phyloP scores from a whole-genome alignment of 495 filamentous ascomycete genomes.

The Aspergillus egyptiacus region DNA sequence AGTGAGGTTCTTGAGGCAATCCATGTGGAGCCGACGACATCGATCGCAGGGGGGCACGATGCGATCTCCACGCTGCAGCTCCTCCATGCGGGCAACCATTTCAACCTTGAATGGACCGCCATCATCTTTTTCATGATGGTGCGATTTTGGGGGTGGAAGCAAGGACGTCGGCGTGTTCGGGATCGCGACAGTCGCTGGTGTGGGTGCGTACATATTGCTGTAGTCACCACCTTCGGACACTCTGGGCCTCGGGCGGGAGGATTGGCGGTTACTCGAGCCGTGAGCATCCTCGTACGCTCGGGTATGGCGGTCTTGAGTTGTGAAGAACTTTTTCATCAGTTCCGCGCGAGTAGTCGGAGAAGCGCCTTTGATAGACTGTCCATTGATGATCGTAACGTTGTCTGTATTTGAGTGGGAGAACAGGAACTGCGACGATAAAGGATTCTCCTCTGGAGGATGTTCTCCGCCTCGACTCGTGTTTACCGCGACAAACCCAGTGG shows the following conservation, averaged over 20 bases:
- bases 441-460: constrained; percentile 25
- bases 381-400: constrained; percentile 46
- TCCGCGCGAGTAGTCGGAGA: constrained; percentile 49
- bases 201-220: constrained; percentile 32
- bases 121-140: constrained; percentile 49
- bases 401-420: constrained; percentile 41
- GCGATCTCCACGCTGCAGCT: constrained; percentile 61
- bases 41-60: constrained; percentile 78
- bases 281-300: constrained; percentile 32
- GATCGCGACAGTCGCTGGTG: constrained; percentile 44
- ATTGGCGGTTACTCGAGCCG: constrained; percentile 22
- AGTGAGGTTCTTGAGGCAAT: constrained; percentile 78
- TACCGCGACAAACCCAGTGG: constrained; percentile 54
- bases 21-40: constrained; percentile 71
- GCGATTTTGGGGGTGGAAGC: constrained; percentile 45
- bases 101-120: constrained; percentile 57
- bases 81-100: constrained; percentile 71
- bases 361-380: constrained; percentile 45
- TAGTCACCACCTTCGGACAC: constrained; percentile 37
- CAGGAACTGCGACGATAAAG: constrained; percentile 35
- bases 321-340: constrained; percentile 53
- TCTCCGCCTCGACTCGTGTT: constrained; percentile 42
- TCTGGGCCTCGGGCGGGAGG: constrained; percentile 30
- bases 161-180: constrained; percentile 47
- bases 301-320: constrained; percentile 45